phyloP scores from a whole-genome alignment of 805 yeast genomes.

The Candida rishiriensis region DNA sequence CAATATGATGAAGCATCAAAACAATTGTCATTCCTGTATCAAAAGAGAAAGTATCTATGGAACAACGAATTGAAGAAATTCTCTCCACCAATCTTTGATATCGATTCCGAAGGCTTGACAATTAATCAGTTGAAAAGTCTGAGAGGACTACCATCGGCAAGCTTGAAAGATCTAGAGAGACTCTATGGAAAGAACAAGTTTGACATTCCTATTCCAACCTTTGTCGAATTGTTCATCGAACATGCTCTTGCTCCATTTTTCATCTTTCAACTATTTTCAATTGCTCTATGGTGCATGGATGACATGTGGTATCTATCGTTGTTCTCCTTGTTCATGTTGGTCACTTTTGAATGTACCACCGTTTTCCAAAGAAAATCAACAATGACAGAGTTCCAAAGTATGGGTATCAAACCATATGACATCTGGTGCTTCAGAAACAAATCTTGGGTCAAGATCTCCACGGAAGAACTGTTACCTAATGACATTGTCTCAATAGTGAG shows the following conservation, averaged over 20 bases:
- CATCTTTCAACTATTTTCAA: constrained; percentile 94
- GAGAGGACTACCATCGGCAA: constrained; percentile 30
- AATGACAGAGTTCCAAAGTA: constrained; percentile 90
- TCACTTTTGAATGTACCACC: constrained; percentile 88
- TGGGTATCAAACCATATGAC: constrained; percentile 92
- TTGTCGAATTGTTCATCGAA: constrained; percentile 85
- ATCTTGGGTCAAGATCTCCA: constrained; percentile 65
- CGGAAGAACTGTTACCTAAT: constrained; percentile 82
- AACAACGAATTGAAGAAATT: constrained; percentile 50
- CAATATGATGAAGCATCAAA: constrained; percentile 51
- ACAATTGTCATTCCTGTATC: constrained; percentile 71
- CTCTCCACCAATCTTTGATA: constrained; percentile 76
- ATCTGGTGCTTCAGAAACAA: constrained; percentile 67
- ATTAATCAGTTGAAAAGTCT: constrained; percentile 51
- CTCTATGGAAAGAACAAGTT: constrained; percentile 81
- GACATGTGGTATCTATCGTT: constrained; percentile 95
- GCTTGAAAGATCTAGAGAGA: constrained; percentile 39
- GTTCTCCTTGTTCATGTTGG: constrained; percentile 86
- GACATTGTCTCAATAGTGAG: constrained; percentile 85
- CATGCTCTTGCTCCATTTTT: constrained; percentile 98
- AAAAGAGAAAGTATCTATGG: constrained; percentile 84
- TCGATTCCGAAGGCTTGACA: constrained; percentile 59
- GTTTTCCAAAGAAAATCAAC: constrained; percentile 95
- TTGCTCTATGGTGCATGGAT: constrained; percentile 93
- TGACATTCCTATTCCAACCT: constrained; percentile 94